These are phyloP conservation scores for Trichophyton equinum DNA, from an alignment of 2,329 filamentous ascomycete species.

Conservation along the genomic window DNA sequence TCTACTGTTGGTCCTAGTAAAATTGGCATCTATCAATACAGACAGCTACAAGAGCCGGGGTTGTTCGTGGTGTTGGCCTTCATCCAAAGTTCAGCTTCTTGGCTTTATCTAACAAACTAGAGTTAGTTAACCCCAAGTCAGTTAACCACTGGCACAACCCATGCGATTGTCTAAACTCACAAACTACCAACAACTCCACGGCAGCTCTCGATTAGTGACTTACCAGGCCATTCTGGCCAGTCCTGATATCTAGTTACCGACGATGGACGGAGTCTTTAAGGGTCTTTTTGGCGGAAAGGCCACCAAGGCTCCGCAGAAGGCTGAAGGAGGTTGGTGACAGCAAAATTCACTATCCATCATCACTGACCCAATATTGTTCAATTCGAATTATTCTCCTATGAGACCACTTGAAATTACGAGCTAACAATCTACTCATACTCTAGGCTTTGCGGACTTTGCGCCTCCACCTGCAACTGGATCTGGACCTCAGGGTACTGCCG, in stretches of 20 bases:
- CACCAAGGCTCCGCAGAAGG: neutral
- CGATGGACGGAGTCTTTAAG: neutral
- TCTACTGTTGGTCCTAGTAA: neutral
- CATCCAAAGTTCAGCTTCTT: neutral
- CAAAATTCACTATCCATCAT: neutral
- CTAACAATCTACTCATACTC: neutral
- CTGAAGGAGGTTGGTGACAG: neutral
- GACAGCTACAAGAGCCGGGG: neutral
- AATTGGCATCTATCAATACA: neutral
- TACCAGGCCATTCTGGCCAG: neutral
- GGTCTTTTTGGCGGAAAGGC: neutral
- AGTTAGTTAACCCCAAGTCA: neutral
- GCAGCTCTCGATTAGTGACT: neutral
- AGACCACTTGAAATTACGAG: neutral
- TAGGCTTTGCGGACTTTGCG: slow-evolving; percentile 13
- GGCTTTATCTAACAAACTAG: neutral
- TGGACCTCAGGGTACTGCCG: slow-evolving; percentile 33
- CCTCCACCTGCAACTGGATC: slow-evolving; percentile 15
- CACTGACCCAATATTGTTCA: neutral
- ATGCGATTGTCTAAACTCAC: neutral
- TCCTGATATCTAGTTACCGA: neutral
- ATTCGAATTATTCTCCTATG: neutral
- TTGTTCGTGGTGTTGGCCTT: neutral
- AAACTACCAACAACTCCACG: neutral
- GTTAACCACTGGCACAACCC: neutral